Evolutionary conservation across 2,329 filamentous ascomycete species (phyloP).

Genomic region (Nigrograna mackinnonii): DNA sequence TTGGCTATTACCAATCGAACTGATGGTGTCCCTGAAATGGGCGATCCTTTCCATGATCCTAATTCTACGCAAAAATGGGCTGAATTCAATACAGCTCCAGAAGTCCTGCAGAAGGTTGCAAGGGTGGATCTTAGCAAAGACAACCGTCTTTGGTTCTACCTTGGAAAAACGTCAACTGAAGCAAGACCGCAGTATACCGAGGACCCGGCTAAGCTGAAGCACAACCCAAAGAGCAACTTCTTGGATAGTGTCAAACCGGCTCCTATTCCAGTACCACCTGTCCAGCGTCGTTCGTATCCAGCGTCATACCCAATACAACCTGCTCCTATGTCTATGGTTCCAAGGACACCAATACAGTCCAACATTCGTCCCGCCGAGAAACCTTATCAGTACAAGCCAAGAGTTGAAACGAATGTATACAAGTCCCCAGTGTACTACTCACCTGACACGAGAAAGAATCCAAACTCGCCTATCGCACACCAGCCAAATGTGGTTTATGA

Average conservation of each 20-base stretch:
- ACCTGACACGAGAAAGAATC: conserved; percentile 37
- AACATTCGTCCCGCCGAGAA: conserved; percentile 19
- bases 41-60: conserved; percentile 51
- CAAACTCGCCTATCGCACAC: conserved; percentile 41
- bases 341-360: conserved; percentile 36
- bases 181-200: conserved; percentile 90
- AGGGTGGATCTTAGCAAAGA: conserved; percentile 74
- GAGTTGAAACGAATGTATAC: conserved; percentile 23
- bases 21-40: conserved; percentile 53
- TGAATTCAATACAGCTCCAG: conserved; percentile 69
- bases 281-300: conserved; percentile 32
- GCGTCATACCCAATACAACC: conserved; percentile 52
- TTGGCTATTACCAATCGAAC: conserved; percentile 51
- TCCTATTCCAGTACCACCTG: conserved; percentile 30
- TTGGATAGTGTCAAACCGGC: conserved; percentile 64
- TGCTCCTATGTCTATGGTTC: conserved; percentile 29
- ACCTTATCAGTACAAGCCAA: conserved; percentile 40
- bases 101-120: conserved; percentile 55
- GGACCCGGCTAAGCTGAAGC: conserved; percentile 62
- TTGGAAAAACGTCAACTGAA: conserved; percentile 85
- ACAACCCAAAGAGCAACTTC: conserved; percentile 73
- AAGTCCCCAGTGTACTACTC: conserved; percentile 30
- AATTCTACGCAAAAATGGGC: conserved; percentile 51
- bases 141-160: conserved; percentile 84
- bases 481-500: conserved; percentile 42